phyloP scores from a whole-genome alignment of 2,329 filamentous ascomycete species.

The Plectosphaerella cucumerina region DNA sequence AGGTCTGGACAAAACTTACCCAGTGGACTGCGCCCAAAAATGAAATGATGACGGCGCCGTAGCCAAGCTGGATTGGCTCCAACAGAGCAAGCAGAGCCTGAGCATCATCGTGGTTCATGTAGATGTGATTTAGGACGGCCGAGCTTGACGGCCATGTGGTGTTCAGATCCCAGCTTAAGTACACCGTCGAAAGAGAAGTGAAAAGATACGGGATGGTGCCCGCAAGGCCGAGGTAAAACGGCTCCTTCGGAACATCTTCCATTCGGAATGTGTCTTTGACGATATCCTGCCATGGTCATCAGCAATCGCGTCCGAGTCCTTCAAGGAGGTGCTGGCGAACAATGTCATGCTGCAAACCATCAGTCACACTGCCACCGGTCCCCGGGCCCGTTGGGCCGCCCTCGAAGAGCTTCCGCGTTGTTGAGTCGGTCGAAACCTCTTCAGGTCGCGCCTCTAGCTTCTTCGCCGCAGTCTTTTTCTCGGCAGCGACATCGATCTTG shows the following conservation, averaged over 20 bases:
- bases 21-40: conserved; percentile 92
- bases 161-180: conserved; percentile 79
- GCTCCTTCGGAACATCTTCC: conserved; percentile 60
- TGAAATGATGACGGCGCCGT: conserved; percentile 87
- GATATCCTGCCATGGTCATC: conserved; percentile 41
- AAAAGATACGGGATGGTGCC: conserved; percentile 82
- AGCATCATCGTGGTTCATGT: conserved; percentile 68
- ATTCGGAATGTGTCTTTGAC: conserved; percentile 69
- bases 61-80: conserved; percentile 86
- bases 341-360: conserved; percentile 43
- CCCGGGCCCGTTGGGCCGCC: conserved; percentile 16
- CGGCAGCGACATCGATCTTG: conserved; percentile 49
- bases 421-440: conserved; percentile 55
- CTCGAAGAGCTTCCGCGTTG: conserved; percentile 46
- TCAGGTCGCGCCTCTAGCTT: conserved; percentile 58
- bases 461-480: conserved; percentile 48
- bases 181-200: conserved; percentile 79
- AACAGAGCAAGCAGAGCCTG: conserved; percentile 67
- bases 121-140: conserved; percentile 58
- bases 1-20: conserved; percentile 38
- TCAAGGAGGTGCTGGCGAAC: conserved; percentile 30
- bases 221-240: conserved; percentile 65
- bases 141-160: conserved; percentile 57
- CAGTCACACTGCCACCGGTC: conserved; percentile 20
- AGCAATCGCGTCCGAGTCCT: neutral